phyloP scores from a whole-genome alignment of 2,329 filamentous ascomycete species.

The Chaetomiaceae sp. region DNA sequence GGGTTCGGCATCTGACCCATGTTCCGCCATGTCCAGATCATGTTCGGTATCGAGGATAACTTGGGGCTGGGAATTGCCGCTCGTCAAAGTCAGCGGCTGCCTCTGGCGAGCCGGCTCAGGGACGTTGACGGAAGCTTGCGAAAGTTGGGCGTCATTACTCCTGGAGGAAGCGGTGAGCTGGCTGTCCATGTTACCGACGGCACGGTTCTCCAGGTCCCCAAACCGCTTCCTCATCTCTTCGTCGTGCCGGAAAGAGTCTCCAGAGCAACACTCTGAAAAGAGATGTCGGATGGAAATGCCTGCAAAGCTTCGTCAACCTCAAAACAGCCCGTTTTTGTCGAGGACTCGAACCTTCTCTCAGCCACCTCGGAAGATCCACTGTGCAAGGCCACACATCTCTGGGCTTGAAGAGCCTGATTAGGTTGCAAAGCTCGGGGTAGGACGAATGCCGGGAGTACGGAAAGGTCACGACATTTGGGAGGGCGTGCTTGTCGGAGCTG shows the following conservation, averaged over 20 bases:
- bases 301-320: conserved; percentile 12
- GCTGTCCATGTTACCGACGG: conserved; percentile 3
- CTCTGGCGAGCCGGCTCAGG: background rate
- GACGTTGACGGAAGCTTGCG: background rate
- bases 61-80: background rate
- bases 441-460: conserved; percentile 90
- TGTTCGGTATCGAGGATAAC: background rate
- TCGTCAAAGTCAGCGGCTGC: background rate
- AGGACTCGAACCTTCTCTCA: conserved; percentile 39
- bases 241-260: conserved; percentile 61
- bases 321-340: background rate
- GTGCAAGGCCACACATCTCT: conserved; percentile 82
- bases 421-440: conserved; percentile 68
- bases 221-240: conserved; percentile 45
- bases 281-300: conserved; percentile 60
- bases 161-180: conserved; percentile 18
- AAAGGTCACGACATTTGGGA: conserved; percentile 54
- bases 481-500: background rate
- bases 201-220: background rate
- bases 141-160: conserved; percentile 13
- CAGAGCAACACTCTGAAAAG: conserved; percentile 67
- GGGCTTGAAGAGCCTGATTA: conserved; percentile 66
- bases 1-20: background rate
- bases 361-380: conserved; percentile 60
- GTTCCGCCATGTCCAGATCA: background rate